Evolutionary conservation across 768 basidiomycete species (phyloP).

Genomic region (Leccinum disarticulatum): DNA sequence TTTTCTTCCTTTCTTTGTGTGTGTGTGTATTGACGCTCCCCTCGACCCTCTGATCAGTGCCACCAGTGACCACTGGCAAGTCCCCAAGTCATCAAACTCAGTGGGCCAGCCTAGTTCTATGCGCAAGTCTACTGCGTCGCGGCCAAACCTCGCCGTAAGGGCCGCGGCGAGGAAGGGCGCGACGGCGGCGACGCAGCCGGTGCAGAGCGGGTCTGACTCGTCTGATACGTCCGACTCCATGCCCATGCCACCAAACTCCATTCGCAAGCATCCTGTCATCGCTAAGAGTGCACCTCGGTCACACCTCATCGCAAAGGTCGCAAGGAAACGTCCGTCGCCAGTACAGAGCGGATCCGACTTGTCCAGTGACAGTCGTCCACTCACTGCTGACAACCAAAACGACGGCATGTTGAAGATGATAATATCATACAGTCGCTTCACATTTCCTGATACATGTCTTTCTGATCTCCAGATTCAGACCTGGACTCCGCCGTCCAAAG

Average conservation of each 20-base stretch:
- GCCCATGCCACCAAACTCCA: neutral
- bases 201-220: constrained; percentile 2
- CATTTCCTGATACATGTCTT: neutral
- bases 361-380: constrained; percentile 5
- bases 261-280: neutral
- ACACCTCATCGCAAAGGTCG: constrained; percentile 12
- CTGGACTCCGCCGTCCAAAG: constrained; percentile 1
- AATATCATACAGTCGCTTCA: neutral
- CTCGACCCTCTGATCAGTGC: constrained; percentile 10
- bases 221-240: constrained; percentile 5
- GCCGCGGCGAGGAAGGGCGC: constrained; percentile 16
- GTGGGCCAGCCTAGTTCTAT: neutral
- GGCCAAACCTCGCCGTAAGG: constrained; percentile 1
- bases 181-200: neutral
- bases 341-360: constrained; percentile 4
- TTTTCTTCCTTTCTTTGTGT: neutral
- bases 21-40: neutral
- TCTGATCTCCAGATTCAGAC: constrained; percentile 18
- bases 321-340: constrained; percentile 11
- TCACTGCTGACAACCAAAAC: constrained; percentile 1
- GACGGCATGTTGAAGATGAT: constrained; percentile 12
- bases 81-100: neutral
- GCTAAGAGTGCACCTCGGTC: constrained; percentile 2
- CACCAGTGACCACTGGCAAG: neutral
- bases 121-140: constrained; percentile 5